Evolutionary conservation across 2,329 filamentous ascomycete genomes (phyloP).

Genomic region (Colletotrichum tanaceti): DNA sequence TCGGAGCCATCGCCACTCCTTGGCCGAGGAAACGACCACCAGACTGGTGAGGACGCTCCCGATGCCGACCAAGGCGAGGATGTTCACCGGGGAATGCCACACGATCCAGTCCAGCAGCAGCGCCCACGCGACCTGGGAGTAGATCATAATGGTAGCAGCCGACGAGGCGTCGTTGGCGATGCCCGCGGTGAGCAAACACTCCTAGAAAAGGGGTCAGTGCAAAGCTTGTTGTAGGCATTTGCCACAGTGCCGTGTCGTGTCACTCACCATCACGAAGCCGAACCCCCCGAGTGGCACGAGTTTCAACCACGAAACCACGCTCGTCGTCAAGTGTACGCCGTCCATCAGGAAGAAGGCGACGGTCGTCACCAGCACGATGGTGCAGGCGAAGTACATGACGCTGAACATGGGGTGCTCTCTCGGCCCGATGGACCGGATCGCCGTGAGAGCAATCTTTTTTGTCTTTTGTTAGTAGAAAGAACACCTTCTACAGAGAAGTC

Average conservation of each 20-base stretch:
- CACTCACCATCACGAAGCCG: constrained; percentile 32
- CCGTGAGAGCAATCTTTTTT: constrained; percentile 26
- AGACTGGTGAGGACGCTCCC: constrained; percentile 22
- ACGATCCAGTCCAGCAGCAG: constrained; percentile 23
- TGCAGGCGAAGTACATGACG: constrained; percentile 30
- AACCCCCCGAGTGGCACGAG: constrained; percentile 27
- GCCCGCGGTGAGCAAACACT: constrained; percentile 25
- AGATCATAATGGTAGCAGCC: constrained; percentile 23
- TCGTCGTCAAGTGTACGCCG: constrained; percentile 18
- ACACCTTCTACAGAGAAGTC: too few relatives aligned
- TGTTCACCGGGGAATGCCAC: constrained; percentile 12
- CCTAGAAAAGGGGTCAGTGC: constrained; percentile 2
- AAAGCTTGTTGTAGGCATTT: too few relatives aligned
- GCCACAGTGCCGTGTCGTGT: too few relatives aligned
- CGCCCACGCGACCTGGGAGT: constrained; percentile 33
- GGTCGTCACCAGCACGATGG: constrained; percentile 11
- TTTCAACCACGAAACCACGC: constrained; percentile 20
- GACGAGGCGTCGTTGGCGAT: constrained; percentile 29
- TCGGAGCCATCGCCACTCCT: constrained; percentile 26
- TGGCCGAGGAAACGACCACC: constrained; percentile 24
- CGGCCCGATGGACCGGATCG: constrained; percentile 26
- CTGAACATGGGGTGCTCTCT: constrained; percentile 23
- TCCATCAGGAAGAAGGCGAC: constrained; percentile 18
- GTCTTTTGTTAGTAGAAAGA: background rate
- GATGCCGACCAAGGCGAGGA: constrained; percentile 23